Percentiles rank a stretch among this genome's conserved stretches.
Evolutionary conservation across 148 eudicot species (phyloP).

Genomic region (Cornus suecica): DNA sequence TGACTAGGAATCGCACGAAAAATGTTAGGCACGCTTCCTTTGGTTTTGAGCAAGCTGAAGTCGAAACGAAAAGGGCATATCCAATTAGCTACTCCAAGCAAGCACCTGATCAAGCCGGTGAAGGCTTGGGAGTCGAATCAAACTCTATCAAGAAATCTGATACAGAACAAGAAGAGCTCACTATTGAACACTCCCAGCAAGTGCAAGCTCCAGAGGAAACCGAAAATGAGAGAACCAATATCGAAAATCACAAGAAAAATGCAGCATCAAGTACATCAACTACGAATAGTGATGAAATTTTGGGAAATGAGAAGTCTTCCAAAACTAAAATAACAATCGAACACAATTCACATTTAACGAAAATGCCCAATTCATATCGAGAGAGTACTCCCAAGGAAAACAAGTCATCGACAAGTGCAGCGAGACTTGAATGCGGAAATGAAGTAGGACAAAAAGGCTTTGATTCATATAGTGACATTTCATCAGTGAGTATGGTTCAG

Average conservation of each 20-base stretch:
- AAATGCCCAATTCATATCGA: not conserved
- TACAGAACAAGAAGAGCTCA: conserved; percentile 19
- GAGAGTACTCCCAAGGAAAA: conserved; percentile 26
- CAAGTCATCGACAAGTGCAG: conserved; percentile 14
- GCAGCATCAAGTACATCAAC: not conserved
- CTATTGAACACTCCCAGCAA: not conserved
- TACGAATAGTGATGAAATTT: not conserved
- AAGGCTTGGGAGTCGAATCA: conserved; percentile 21
- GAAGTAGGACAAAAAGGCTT: not conserved
- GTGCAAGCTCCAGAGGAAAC: not conserved
- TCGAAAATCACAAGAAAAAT: not conserved
- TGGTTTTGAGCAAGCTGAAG: conserved; percentile 12
- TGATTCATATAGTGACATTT: conserved; percentile 1
- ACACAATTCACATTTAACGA: not conserved
- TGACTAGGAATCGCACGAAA: not conserved
- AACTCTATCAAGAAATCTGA: conserved; percentile 37
- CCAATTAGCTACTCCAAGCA: not conserved
- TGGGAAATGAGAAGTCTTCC: not conserved
- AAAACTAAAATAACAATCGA: not conserved
- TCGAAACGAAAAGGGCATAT: not conserved
- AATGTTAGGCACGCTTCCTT: conserved; percentile 37
- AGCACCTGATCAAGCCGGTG: not conserved
- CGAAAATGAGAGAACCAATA: not conserved
- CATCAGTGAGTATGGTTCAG: conserved; percentile 17
- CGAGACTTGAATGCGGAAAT: not conserved